Percentiles rank a stretch among this genome's conserved stretches.
Evolutionary conservation across 2,329 filamentous ascomycete species (phyloP).

Genomic region (Madurella fahalii): DNA sequence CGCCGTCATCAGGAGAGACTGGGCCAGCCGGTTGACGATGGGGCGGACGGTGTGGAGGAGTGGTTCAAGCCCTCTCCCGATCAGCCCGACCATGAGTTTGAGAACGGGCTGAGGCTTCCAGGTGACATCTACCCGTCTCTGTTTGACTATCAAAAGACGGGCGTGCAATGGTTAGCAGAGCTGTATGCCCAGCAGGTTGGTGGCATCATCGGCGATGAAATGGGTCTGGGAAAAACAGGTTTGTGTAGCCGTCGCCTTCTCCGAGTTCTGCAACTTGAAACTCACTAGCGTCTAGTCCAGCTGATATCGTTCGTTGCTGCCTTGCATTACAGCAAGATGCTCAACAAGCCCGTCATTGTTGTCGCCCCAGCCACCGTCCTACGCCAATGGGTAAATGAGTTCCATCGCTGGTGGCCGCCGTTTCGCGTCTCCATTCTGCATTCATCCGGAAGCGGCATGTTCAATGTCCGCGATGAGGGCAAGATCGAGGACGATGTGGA

Average conservation of each 20-base stretch:
- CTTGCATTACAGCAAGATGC: constrained; percentile 83
- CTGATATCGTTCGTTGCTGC: constrained; percentile 77
- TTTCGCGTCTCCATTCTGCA: constrained; percentile 92
- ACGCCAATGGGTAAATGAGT: constrained; percentile 97
- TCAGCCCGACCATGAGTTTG: constrained; percentile 68
- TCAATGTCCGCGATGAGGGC: constrained; percentile 69
- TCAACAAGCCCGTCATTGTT: constrained; percentile 81
- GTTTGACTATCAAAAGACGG: constrained; percentile 96
- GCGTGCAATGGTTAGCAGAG: constrained; percentile 94
- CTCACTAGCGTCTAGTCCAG: constrained; percentile 40
- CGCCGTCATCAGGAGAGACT: constrained; percentile 33
- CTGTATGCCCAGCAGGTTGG: constrained; percentile 85
- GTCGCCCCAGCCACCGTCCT: constrained; percentile 93
- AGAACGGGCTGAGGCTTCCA: constrained; percentile 73
- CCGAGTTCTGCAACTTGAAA: neutral
- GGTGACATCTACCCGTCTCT: constrained; percentile 90
- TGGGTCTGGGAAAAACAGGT: constrained; percentile 93
- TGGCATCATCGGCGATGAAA: constrained; percentile 94
- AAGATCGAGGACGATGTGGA: constrained; percentile 50
- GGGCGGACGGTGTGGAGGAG: constrained; percentile 58
- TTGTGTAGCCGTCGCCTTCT: neutral
- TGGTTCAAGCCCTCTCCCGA: constrained; percentile 87
- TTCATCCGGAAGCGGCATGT: constrained; percentile 93
- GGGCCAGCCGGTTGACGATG: constrained; percentile 36
- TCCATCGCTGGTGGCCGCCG: constrained; percentile 99